Base-by-base conservation (phyloP, 1,139 yeast genomes). In the Yamadazyma spencermartinsiae region DNA sequence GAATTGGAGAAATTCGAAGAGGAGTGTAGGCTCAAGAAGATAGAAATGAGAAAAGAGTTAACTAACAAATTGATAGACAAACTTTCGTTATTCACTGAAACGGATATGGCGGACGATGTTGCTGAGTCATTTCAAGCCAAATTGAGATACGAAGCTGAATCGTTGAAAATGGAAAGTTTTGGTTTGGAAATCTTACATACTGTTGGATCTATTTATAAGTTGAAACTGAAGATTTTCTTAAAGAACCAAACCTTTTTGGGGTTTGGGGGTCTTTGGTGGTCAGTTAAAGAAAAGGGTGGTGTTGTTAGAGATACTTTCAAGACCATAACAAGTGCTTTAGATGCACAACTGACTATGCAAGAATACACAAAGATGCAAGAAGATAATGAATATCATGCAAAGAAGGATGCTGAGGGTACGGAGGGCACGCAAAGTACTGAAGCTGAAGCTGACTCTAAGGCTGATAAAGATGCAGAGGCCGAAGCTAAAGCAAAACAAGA, bases 131-230 rank as follows among this genome's bases (percentile, higher is more conserved):
- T 88, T 61, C 71, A 72, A 44, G 77, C 74, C 39, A 88, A 89
- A 60, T 76, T 86, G 54, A 76, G 74, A 48, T 77, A 84, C 48
- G 97, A 90, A 61, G 96, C 96, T 1, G 95, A 89, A 54, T 75
- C 85, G 34, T 74, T 92, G 45, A 90, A 90, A 57, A 82, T 88
- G 86, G 98, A 90, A 62, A 86, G 96, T 37, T 92, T 90, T 65
- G 98, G 98, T 7, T 68, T 89, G 37, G 96, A 90, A 57, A 83
- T 90, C 34, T 74, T 92, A 41, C 97, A 90, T 56, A 76, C 96
- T 1, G 80, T 90, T 41, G 98, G 98, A 13, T 68, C 75, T 28
- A 80, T 86, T 7, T 90, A 90, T 60, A 72, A 74, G 48, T 74
- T 84, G 49, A 88, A 88, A 54, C 78, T 89, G 23, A 73, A 65